phyloP scores from a whole-genome alignment of 78 protist genomes.

The Guillardia theta region DNA sequence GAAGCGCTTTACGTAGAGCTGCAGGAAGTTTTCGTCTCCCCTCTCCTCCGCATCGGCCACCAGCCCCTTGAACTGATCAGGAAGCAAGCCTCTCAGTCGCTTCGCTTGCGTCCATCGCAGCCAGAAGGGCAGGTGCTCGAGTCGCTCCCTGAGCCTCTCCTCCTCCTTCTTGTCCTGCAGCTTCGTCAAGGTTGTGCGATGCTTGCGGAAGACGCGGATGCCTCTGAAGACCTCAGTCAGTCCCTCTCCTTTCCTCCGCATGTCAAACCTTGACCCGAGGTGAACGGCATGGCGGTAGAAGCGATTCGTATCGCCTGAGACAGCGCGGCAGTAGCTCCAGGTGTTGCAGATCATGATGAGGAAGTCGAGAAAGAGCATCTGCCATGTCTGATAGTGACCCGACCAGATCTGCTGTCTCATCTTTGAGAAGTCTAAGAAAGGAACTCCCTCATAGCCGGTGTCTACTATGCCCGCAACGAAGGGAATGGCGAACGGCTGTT shows the following conservation, averaged over 20 bases:
- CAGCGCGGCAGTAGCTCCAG: neutral
- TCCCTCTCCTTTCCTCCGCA: no score
- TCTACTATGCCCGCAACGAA: no score
- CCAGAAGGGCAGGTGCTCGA: neutral
- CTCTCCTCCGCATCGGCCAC: neutral
- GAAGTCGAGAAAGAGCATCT: neutral
- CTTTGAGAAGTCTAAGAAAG: no score
- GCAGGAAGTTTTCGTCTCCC: neutral
- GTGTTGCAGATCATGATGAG: neutral
- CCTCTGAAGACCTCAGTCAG: no score
- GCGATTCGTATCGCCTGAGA: neutral
- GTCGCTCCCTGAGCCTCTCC: neutral
- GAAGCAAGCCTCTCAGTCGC: neutral
- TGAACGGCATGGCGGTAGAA: neutral
- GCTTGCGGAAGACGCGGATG: neutral
- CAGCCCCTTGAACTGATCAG: neutral
- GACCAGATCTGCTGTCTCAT: no score
- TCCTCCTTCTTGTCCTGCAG: neutral
- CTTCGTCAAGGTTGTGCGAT: neutral
- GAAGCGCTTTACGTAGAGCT: neutral
- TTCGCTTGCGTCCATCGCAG: neutral
- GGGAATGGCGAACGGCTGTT: no score
- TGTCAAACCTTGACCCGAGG: neutral
- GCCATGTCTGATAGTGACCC: neutral
- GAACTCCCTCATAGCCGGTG: no score